phyloP scores from a whole-genome alignment of 2,329 filamentous ascomycete species.

The Ploettnerulaceae sp. region DNA sequence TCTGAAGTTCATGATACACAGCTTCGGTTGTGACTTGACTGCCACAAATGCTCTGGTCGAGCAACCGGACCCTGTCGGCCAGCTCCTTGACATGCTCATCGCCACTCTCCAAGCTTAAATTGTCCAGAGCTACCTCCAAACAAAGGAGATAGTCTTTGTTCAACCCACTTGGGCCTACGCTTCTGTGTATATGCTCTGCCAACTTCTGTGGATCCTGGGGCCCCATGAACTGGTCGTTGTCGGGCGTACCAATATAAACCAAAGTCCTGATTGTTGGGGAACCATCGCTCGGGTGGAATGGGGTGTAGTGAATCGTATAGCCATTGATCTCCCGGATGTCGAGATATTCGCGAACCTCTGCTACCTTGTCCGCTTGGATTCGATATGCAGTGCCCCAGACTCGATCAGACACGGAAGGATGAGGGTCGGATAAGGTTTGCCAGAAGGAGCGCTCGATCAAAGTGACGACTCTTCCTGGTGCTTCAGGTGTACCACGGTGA shows the following conservation, averaged over 20 bases:
- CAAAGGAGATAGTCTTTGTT: conserved; percentile 87
- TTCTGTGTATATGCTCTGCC: conserved; percentile 73
- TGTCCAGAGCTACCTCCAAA: conserved; percentile 69
- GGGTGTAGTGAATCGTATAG: conserved; percentile 87
- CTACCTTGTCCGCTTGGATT: conserved; percentile 65
- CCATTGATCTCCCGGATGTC: conserved; percentile 97
- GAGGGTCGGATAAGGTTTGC: conserved; percentile 65
- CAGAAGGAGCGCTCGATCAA: conserved; percentile 82
- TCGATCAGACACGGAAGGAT: conserved; percentile 56
- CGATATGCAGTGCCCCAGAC: conserved; percentile 96
- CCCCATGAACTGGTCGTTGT: conserved; percentile 87
- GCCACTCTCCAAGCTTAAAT: conserved; percentile 68
- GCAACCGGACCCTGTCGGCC: conserved; percentile 62
- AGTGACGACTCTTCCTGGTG: conserved; percentile 87
- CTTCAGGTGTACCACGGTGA: conserved; percentile 84
- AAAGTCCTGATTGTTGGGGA: conserved; percentile 49
- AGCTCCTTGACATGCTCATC: conserved; percentile 85
- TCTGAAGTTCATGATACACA: conserved; percentile 38
- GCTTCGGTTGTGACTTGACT: conserved; percentile 19
- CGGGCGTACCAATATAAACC: conserved; percentile 91
- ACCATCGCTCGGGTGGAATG: conserved; percentile 60
- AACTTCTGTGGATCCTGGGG: conserved; percentile 73
- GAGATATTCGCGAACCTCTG: conserved; percentile 81
- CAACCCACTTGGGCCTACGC: conserved; percentile 76
- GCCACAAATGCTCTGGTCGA: conserved; percentile 42